Base-by-base conservation (phyloP, 345 rosid species). In the Salix udensis region DNA sequence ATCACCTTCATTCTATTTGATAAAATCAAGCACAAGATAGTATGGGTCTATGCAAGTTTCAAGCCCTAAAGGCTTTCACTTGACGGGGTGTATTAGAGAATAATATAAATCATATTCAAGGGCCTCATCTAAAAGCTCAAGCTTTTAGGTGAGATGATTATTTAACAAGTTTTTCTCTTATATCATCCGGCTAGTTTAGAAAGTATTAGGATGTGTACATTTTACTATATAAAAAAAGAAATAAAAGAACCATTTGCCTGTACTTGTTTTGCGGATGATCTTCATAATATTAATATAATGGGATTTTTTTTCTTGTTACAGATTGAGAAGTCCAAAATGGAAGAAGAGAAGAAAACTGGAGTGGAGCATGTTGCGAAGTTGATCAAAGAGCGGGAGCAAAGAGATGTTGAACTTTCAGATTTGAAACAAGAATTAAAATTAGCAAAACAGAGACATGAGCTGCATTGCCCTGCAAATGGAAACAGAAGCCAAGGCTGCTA, bases 381-480 rank as follows among this genome's bases (percentile, higher is more conserved):
- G 82, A 67, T 68, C 68, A 81, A 68, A 71, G 91, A 86, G 73
- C 87, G 79, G 67, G 87, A 84, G 5, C 67, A 79, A n/a, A 26
- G 23, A 67, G 71, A 74, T 55, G 39, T 65, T 11, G 78, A 74
- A 68, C 75, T 85, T 28, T 74, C 77, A 30, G 72, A 82, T 44
- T 16, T 80, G 73, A 82, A 77, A 71, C 66, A 77, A 72, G 88
- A 89, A 74, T 67, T 76, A 12, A 76, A 79, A 76, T 67, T 46
- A 30, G 79, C 83, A 18, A 85, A 82, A 80, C 82, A 80, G 82
- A 84, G 80, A 12, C 73, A 86, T 21, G 96, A 94, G 74, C 72
- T 74, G 4, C 82, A 30, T 31, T 82, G 87, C 83, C 83, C 66
- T 83, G 70, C 86, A 86, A 80, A 80, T 86, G 86, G 95, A 92